phyloP scores from a whole-genome alignment of 2,329 filamentous ascomycete species.

The Setomelanomma holmii region DNA sequence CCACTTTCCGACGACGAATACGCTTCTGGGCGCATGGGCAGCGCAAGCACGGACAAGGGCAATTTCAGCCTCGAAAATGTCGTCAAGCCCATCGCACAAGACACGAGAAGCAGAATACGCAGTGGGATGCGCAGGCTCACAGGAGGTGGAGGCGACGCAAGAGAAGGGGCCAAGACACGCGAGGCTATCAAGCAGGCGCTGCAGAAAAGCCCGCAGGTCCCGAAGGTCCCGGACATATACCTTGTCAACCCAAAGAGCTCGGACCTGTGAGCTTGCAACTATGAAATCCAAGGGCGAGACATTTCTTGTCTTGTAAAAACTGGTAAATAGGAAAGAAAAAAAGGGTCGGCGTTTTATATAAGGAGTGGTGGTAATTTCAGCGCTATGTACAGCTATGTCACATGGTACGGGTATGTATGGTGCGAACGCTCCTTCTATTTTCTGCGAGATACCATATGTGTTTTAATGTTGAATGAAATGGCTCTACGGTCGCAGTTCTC shows the following conservation, averaged over 20 bases:
- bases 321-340: neutral
- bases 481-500: neutral
- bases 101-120: constrained; percentile 57
- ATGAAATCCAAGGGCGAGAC: too few relatives aligned
- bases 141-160: constrained; percentile 57
- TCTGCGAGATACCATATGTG: constrained; percentile 20
- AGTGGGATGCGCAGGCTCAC: constrained; percentile 69
- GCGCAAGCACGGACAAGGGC: constrained; percentile 29
- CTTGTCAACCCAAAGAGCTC: constrained; percentile 47
- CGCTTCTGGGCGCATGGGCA: constrained; percentile 56
- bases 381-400: too few relatives aligned
- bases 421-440: neutral
- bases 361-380: neutral
- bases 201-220: constrained; percentile 56
- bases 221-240: constrained; percentile 57
- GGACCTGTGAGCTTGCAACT: constrained; percentile 29
- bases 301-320: too few relatives aligned
- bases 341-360: neutral
- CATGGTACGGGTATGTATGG: neutral
- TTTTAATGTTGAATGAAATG: constrained; percentile 5
- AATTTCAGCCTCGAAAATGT: constrained; percentile 55
- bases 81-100: constrained; percentile 65
- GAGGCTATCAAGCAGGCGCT: constrained; percentile 45
- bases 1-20: constrained; percentile 79
- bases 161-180: constrained; percentile 48